Percentiles rank a stretch among this genome's conserved stretches.
Conservation (phyloP, 805 yeast species). For the Wickerhamiella dianesei region DNA sequence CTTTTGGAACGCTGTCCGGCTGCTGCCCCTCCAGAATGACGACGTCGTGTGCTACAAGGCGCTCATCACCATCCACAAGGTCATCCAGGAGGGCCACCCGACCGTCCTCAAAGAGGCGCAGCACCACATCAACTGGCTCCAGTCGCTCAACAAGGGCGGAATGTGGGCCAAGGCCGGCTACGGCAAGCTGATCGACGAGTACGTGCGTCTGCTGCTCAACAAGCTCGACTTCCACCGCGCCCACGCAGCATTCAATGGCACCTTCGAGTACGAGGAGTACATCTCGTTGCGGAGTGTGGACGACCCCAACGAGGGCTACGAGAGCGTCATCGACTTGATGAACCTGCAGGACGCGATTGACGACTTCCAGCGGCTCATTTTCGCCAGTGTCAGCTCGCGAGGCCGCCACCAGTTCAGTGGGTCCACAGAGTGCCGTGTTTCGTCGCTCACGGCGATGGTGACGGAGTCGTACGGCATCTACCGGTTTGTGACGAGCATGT, state of each 20-base stretch:
- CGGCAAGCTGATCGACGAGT: constrained; percentile 63
- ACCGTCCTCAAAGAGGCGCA: constrained; percentile 69
- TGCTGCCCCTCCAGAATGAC: constrained; percentile 66
- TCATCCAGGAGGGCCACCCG: constrained; percentile 96
- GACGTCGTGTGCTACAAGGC: constrained; percentile 80
- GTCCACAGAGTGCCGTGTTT: constrained; percentile 57
- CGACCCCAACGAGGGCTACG: constrained; percentile 93
- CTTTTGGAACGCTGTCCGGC: constrained; percentile 71
- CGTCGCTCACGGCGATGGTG: constrained; percentile 80
- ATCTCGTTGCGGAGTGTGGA: constrained; percentile 73
- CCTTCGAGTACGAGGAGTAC: constrained; percentile 91
- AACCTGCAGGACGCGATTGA: constrained; percentile 73
- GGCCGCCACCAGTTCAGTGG: constrained; percentile 31
- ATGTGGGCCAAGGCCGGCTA: constrained; percentile 29
- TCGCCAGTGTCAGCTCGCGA: constrained; percentile 44
- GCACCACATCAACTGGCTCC: constrained; percentile 63
- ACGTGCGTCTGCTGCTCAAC: constrained; percentile 51
- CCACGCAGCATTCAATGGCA: constrained; percentile 86
- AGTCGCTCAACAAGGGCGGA: constrained; percentile 33
- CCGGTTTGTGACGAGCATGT: constrained; percentile 78
- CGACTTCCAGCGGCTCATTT: constrained; percentile 59
- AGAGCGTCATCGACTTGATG: constrained; percentile 74
- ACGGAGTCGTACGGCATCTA: constrained; percentile 88
- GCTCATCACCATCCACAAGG: constrained; percentile 73
- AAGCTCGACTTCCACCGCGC: constrained; percentile 72